Evolutionary conservation across 2,329 filamentous ascomycete species (phyloP), one percentile per base, ranked within the genome.

Genomic region (Aspergillus sojae): DNA sequence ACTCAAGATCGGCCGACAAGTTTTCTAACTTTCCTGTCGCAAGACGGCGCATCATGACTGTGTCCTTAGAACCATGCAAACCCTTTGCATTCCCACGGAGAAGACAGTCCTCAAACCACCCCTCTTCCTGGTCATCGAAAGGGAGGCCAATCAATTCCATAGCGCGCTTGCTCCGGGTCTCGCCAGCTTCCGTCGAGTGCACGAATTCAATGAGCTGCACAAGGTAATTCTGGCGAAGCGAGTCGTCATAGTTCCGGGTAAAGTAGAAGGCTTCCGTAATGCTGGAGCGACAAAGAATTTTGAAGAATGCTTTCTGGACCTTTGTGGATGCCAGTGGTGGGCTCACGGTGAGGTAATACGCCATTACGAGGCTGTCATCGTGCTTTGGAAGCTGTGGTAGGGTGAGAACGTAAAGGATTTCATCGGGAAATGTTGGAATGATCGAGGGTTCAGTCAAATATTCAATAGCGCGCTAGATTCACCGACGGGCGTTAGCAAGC

Each of bases 401-500:
- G 58, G 92, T 86, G 5, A 95, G 85, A 5, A 85, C 84, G 30
- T 85, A 85, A 68, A 95, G 84, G 58, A 96, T 94, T 65, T 96
- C 91, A 78, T 95, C 92, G 62, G 91, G 86, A 72, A 95, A 96
- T 60, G 93, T 93, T 41, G 91, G 89, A 23, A 90, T 88, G 5
- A 96, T 84, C 1, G 90, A 92, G 0, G 93, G 92, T 71, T 95
- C 90, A 4, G 91, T 89, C 16, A 96, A 85, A 74, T 90, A 88
- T 70, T 92, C 88, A 32, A 96, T 83, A 3, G 92, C 91, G 67
- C 81, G 79, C 85, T 91, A 63, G 62, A 50, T 52, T 56, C 41
- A 6, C 48, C 39, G 30, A 5, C 11, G 60, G 9, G 9, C 4
- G 61, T 71, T 63, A 71, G 66, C 39, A 56, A 60, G 23, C 19